These are phyloP conservation scores for Alternaria brassicae DNA, from an alignment of 2,329 filamentous ascomycete genomes.

Conservation along the genomic window DNA sequence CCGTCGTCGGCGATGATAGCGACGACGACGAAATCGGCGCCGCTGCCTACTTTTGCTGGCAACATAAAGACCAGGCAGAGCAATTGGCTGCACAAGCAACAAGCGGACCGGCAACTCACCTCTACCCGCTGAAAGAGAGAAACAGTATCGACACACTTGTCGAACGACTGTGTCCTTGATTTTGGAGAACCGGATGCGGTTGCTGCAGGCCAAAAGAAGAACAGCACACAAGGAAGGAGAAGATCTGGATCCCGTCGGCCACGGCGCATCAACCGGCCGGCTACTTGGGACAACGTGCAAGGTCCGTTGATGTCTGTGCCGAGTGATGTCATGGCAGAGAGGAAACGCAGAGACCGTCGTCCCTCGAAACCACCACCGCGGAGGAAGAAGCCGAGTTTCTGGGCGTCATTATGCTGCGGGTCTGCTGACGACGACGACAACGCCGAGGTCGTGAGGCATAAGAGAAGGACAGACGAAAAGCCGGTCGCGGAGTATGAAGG, in stretches of 20 bases:
- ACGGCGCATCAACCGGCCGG: conserved; percentile 47
- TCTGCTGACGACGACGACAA: conserved; percentile 47
- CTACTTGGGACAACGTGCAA: conserved; percentile 55
- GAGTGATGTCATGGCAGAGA: conserved; percentile 46
- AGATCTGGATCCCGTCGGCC: conserved; percentile 27
- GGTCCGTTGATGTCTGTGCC: conserved; percentile 56
- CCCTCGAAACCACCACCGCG: conserved; percentile 27
- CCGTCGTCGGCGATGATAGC: conserved; percentile 45
- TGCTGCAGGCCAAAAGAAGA: conserved; percentile 44
- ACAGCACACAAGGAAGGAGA: conserved; percentile 26
- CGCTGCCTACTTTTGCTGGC: conserved; percentile 82
- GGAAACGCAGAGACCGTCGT: conserved; percentile 29
- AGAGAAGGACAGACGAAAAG: conserved; percentile 35
- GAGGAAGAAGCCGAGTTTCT: conserved; percentile 49
- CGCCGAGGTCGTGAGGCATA: conserved; percentile 52
- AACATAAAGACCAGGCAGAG: conserved; percentile 87
- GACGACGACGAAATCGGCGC: conserved; percentile 65
- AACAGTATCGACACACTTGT: conserved; percentile 88
- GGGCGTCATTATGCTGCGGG: conserved; percentile 54
- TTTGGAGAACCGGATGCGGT: conserved; percentile 57
- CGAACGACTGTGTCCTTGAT: conserved; percentile 74
- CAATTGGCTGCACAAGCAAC: conserved; percentile 36
- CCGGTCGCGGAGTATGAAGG: conserved; percentile 12
- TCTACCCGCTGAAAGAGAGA: conserved; percentile 67
- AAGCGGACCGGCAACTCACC: conserved; percentile 47